Base-by-base conservation (phyloP, 768 basidiomycete species). In the Sutorius australiensis region DNA sequence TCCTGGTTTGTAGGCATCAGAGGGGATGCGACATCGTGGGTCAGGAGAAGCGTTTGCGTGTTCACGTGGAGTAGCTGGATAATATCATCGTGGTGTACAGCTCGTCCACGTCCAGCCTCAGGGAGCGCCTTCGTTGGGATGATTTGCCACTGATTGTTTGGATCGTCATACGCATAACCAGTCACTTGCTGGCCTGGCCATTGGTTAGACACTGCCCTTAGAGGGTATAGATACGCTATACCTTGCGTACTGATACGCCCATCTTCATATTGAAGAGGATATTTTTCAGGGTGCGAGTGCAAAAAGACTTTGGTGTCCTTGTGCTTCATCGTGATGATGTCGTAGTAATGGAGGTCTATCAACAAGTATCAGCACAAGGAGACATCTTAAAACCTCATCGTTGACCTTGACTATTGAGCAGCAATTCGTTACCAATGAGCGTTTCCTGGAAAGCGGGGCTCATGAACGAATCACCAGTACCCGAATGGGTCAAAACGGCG, bases 1-100 rank as follows among this genome's bases (percentile, higher is more conserved):
- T 99, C 97, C 67, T 98, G 94, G 69, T 98, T 98, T 44, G 97
- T 99, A 14, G 97, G 87, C 87, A 92, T 95, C 45, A 94, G 80
- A 5, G 97, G 91, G 1, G 92, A 97, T 0, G 97, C 97, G 53
- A 99, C 97, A 68, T 99, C 97, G 62, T 99, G 97, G 3, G 95
- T 97, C 40, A 99, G 73, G 42, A 99, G 84, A 52, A 84, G 71
- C 1, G 84, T 82, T 56, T 95, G 76, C 10, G 95, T 95, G 67
- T 81, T 82, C 65, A 92, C 80, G 63, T 99, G 97, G 21, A 93
- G 76, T 17, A 98, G 80, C 63, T 92, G 94, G 58, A 98, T 78
- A 48, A 91, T 71, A 68, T 98, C 97, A 54, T 89, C 80, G 56
- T 98, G 86, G 42, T 91, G 88, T 38, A 98, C 92, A 56, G 93